These are phyloP conservation scores for Colletotrichum liaoningense DNA, from an alignment of 2,329 filamentous ascomycete species.

Conservation along the genomic window DNA sequence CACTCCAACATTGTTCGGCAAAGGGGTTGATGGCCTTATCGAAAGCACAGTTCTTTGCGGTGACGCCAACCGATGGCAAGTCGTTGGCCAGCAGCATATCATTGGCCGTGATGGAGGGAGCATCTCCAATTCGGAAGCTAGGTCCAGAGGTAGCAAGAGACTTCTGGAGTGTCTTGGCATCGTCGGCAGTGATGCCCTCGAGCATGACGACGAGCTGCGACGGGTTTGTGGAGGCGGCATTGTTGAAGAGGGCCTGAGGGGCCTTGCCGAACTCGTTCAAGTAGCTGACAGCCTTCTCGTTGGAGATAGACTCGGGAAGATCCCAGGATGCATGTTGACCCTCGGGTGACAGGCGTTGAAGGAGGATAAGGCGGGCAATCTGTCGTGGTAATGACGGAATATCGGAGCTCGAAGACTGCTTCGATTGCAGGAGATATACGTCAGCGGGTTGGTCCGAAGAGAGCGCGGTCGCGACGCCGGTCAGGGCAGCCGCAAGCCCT, in stretches of 20 bases:
- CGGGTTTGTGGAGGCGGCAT: constrained; percentile 46
- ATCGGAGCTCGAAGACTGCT: constrained; percentile 44
- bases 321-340: constrained; percentile 61
- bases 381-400: constrained; percentile 61
- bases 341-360: constrained; percentile 64
- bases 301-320: constrained; percentile 52
- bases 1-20: constrained; percentile 58
- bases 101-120: constrained; percentile 56
- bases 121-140: constrained; percentile 61
- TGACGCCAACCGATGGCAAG: constrained; percentile 52
- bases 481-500: constrained; percentile 52
- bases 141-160: constrained; percentile 53
- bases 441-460: constrained; percentile 54
- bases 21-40: constrained; percentile 54
- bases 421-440: constrained; percentile 63
- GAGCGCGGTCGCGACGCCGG: constrained; percentile 50
- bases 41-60: constrained; percentile 50
- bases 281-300: constrained; percentile 63
- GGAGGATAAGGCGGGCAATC: constrained; percentile 68
- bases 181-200: constrained; percentile 63
- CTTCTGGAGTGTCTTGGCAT: constrained; percentile 55
- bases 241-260: constrained; percentile 62
- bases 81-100: constrained; percentile 55
- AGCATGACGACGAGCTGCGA: constrained; percentile 70
- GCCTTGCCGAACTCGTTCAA: constrained; percentile 71